Percentiles rank a stretch among this genome's conserved stretches.
phyloP scores from a whole-genome alignment of 2,329 filamentous ascomycete genomes.

The Alternaria arbusti region DNA sequence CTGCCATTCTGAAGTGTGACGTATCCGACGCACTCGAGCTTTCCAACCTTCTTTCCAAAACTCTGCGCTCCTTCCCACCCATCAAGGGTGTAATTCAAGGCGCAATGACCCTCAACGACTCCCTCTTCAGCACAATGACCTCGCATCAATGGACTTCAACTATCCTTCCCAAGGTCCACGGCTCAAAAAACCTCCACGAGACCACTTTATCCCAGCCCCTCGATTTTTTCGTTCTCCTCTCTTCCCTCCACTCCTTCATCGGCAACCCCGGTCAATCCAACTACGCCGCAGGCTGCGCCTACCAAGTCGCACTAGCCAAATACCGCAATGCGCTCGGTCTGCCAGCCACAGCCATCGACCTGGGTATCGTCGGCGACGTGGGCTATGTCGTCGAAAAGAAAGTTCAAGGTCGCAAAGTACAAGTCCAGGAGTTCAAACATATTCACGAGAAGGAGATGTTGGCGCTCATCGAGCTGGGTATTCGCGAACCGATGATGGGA shows the following conservation, averaged over 20 bases:
- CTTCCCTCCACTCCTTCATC: constrained; percentile 24
- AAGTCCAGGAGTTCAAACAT: constrained; percentile 14
- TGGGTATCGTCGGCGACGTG: constrained; percentile 21
- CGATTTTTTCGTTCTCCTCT: constrained; percentile 33
- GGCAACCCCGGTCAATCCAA: constrained; percentile 31
- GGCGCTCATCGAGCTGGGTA: constrained; percentile 12
- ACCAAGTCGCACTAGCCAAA: constrained; percentile 25
- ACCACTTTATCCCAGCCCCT: constrained; percentile 1
- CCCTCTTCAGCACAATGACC: constrained; percentile 20
- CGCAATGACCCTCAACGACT: constrained; percentile 25
- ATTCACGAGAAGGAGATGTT: constrained; percentile 15
- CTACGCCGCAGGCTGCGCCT: constrained; percentile 33
- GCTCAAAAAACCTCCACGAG: constrained; percentile 39
- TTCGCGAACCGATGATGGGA: constrained; percentile 6
- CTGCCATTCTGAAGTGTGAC: constrained; percentile 13
- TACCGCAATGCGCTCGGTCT: constrained; percentile 12
- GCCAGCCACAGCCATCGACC: constrained; percentile 13
- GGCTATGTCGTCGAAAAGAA: constrained; percentile 25
- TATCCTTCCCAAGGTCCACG: constrained; percentile 40
- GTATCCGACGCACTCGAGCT: constrained; percentile 7
- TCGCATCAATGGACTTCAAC: constrained; percentile 12
- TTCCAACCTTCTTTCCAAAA: not conserved
- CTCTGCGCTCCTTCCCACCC: constrained; percentile 4
- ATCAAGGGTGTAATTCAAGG: constrained; percentile 23
- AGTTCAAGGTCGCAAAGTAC: not conserved